A percentile compares a stretch with the other conserved stretches of the same genome.
Conservation (phyloP, 177 flowering plant species). For the Vitis hybrid region DNA sequence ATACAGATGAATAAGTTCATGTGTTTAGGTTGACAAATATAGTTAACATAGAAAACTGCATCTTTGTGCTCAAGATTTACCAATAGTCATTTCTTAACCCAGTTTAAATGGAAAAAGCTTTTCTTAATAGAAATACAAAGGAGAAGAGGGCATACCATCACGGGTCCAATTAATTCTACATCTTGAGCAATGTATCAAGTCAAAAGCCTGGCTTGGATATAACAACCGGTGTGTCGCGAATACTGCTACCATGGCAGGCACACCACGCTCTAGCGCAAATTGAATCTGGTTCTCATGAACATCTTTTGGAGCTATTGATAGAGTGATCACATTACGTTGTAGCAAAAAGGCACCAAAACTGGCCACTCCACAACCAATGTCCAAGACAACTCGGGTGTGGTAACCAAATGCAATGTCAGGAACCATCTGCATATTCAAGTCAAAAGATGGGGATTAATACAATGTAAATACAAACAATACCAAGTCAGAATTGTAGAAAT, state of each 20-base stretch:
- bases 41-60: too few relatives aligned
- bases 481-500: background rate
- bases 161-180: conserved; percentile 68
- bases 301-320: conserved; percentile 69
- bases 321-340: conserved; percentile 48
- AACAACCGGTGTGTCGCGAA: conserved; percentile 56
- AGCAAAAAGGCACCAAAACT: conserved; percentile 68
- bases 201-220: conserved; percentile 73
- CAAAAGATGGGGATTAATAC: conserved; percentile 2
- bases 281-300: conserved; percentile 69
- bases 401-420: conserved; percentile 62
- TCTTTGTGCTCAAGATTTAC: too few relatives aligned
- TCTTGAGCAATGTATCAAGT: conserved; percentile 66
- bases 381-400: conserved; percentile 48
- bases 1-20: background rate
- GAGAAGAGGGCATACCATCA: conserved; percentile 35
- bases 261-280: conserved; percentile 69
- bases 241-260: conserved; percentile 67
- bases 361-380: conserved; percentile 70
- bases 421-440: conserved; percentile 44
- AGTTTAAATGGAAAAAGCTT: background rate
- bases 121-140: background rate
- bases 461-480: background rate
- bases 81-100: too few relatives aligned
- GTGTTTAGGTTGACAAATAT: too few relatives aligned